These are phyloP conservation scores for Haemoproteus tartakovskyi DNA, from an alignment of 169 alveolate genomes.

Conservation along the genomic window DNA sequence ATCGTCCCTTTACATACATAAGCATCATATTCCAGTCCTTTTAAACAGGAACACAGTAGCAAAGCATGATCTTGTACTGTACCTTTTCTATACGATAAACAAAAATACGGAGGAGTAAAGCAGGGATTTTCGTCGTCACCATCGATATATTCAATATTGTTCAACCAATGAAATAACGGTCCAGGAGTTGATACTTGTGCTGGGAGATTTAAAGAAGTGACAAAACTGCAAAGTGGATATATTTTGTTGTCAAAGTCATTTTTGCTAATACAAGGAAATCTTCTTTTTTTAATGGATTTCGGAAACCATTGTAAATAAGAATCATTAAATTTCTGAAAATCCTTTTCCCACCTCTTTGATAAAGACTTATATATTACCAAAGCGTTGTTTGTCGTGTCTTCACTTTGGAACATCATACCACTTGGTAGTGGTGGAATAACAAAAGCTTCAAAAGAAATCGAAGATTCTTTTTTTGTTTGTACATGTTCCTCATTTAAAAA, in stretches of 20 bases:
- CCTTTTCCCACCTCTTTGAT: slow-evolving; percentile 77
- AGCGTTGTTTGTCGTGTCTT: slow-evolving; percentile 48
- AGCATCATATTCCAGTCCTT: slow-evolving; percentile 74
- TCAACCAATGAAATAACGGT: slow-evolving; percentile 71
- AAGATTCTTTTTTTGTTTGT: slow-evolving; percentile 66
- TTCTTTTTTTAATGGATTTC: slow-evolving; percentile 70
- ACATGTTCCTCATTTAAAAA: slow-evolving; percentile 29
- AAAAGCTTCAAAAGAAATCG: slow-evolving; percentile 74
- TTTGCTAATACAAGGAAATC: slow-evolving; percentile 64
- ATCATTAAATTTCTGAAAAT: slow-evolving; percentile 78
- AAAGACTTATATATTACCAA: slow-evolving; percentile 67
- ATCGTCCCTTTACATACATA: slow-evolving; percentile 76
- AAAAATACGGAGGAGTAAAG: slow-evolving; percentile 71
- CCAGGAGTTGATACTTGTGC: slow-evolving; percentile 67
- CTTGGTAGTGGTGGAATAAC: slow-evolving; percentile 79
- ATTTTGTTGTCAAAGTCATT: slow-evolving; percentile 47
- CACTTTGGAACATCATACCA: slow-evolving; percentile 69
- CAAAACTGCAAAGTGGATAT: slow-evolving; percentile 57
- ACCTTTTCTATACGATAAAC: slow-evolving; percentile 71
- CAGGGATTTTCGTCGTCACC: slow-evolving; percentile 64
- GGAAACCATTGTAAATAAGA: slow-evolving; percentile 80
- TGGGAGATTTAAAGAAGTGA: slow-evolving; percentile 56
- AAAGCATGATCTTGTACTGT: slow-evolving; percentile 73
- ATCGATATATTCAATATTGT: slow-evolving; percentile 71
- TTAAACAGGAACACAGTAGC: slow-evolving; percentile 69